Percentiles rank a stretch among this genome's conserved stretches.
Conservation (phyloP, 805 yeast genomes). For the Candida adriatica region DNA sequence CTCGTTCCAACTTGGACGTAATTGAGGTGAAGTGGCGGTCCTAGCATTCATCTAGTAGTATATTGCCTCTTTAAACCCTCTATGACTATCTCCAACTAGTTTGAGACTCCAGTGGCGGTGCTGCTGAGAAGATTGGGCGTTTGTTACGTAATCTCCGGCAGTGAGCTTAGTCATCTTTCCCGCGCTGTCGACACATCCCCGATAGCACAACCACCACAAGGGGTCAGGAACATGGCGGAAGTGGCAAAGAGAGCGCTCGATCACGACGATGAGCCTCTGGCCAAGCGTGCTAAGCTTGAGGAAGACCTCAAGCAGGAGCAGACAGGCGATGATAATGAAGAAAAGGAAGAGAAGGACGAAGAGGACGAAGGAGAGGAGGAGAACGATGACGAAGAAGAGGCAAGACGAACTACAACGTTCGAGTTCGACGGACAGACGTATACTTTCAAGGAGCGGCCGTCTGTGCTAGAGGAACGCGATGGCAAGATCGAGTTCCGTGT, state of each 20-base stretch:
- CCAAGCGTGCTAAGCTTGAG: conserved; percentile 14
- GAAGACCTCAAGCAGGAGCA: conserved; percentile 22
- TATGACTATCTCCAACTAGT: no score
- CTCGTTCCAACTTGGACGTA: not conserved
- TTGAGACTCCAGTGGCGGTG: no score
- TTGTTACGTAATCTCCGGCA: no score
- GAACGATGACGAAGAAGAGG: conserved; percentile 27
- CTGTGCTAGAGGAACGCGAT: conserved; percentile 89
- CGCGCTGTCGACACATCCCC: no score
- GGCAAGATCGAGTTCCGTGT: conserved; percentile 93
- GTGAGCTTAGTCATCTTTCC: no score
- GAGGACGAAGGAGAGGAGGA: conserved; percentile 20
- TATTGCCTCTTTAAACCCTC: no score
- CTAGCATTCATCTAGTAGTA: no score
- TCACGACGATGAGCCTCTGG: conserved; percentile 25
- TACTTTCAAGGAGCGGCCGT: conserved; percentile 85
- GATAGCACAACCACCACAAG: not conserved
- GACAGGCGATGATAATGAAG: conserved; percentile 19
- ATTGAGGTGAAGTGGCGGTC: no score
- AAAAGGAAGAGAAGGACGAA: conserved; percentile 21
- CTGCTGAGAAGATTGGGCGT: no score
- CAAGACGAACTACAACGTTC: conserved; percentile 33
- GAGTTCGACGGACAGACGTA: conserved; percentile 68
- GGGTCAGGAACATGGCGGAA: conserved; percentile 6
- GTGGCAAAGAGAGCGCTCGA: conserved; percentile 16